phyloP scores from a whole-genome alignment of 176 grass and related monocot species.

The Carex parvula region DNA sequence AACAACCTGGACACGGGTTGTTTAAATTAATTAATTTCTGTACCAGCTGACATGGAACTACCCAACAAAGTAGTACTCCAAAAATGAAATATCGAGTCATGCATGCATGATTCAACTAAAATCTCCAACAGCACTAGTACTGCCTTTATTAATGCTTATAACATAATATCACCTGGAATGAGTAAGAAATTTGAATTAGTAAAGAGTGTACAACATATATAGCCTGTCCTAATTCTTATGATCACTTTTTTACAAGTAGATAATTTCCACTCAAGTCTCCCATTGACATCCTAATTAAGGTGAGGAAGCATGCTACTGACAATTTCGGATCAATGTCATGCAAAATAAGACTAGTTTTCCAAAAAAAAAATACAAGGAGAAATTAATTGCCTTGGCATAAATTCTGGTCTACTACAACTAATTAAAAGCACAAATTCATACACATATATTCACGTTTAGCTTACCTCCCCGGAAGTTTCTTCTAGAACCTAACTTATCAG shows the following conservation, averaged over 20 bases:
- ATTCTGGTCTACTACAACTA: not conserved
- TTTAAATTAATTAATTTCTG: not conserved
- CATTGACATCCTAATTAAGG: not conserved
- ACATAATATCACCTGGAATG: not conserved
- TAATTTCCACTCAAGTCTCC: not conserved
- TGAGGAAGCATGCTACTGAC: not conserved
- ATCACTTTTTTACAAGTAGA: not conserved
- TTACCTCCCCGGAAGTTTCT: too few species aligned
- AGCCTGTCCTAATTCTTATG: not conserved
- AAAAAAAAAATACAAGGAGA: too few species aligned
- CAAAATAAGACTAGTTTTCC: too few species aligned
- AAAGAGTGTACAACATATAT: not conserved
- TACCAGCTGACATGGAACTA: not conserved
- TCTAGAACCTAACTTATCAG: too few species aligned
- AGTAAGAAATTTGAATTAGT: not conserved
- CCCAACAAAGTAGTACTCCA: too few species aligned
- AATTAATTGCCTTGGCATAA: not conserved
- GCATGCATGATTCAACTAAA: constrained; percentile 3
- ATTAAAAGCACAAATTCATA: not conserved
- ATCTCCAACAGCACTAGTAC: not conserved
- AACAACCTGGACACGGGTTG: constrained; percentile 3
- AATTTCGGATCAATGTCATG: too few species aligned
- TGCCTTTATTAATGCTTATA: not conserved
- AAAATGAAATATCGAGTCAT: not conserved
- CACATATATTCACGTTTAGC: too few species aligned